phyloP scores from a whole-genome alignment of 1,284 basidiomycete species.

The Omphalotus olearius region DNA sequence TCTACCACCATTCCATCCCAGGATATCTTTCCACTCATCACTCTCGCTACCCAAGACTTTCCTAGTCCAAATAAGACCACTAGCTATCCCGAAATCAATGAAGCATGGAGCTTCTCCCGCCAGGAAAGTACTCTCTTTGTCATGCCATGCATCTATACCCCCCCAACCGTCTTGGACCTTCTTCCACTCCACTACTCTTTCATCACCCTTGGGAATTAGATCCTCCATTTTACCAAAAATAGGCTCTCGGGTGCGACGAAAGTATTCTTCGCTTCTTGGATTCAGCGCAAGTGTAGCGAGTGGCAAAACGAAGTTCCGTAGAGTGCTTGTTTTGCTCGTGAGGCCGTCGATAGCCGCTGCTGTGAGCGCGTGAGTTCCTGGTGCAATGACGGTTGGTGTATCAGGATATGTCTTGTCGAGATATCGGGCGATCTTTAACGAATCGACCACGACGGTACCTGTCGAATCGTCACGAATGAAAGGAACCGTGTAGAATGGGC shows the following conservation, averaged over 20 bases:
- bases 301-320: neutral
- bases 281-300: constrained; percentile 14
- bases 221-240: constrained; percentile 19
- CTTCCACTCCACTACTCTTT: neutral
- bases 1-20: neutral
- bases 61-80: constrained; percentile 25
- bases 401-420: constrained; percentile 30
- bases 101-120: constrained; percentile 27
- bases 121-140: constrained; percentile 21
- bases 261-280: constrained; percentile 27
- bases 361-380: constrained; percentile 21
- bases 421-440: constrained; percentile 25
- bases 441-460: constrained; percentile 22
- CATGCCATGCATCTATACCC: neutral
- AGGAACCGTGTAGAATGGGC: constrained; percentile 22
- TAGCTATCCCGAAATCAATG: constrained; percentile 28
- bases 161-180: neutral
- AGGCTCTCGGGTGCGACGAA: constrained; percentile 23
- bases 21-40: constrained; percentile 5
- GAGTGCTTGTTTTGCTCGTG: constrained; percentile 7
- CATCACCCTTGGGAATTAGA: constrained; percentile 16
- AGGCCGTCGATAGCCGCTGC: constrained; percentile 15
- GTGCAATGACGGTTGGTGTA: constrained; percentile 24
- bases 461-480: constrained; percentile 16
- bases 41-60: constrained; percentile 16